These are phyloP conservation scores for Acacia melanoxylon DNA, from an alignment of 306 rosid genomes.

Conservation along the genomic window DNA sequence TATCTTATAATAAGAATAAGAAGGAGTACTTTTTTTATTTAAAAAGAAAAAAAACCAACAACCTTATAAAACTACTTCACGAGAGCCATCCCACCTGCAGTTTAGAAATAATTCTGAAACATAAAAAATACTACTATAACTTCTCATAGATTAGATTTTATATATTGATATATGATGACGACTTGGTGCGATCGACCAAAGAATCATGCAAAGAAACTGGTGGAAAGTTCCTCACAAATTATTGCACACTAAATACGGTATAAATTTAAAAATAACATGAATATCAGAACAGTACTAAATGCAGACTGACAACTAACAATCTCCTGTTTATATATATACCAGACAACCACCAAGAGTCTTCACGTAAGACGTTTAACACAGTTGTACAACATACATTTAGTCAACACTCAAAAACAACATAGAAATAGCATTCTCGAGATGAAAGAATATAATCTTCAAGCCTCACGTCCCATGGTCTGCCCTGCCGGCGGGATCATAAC, in stretches of 20 bases:
- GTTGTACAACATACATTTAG: constrained; percentile 13
- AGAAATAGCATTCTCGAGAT: constrained; percentile 15
- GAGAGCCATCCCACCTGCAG: not conserved
- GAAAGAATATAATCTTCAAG: constrained; percentile 35
- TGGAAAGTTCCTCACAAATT: constrained; percentile 6
- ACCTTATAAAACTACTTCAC: not conserved
- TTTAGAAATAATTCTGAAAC: not conserved
- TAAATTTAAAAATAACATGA: not conserved
- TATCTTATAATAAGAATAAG: too few relatives aligned
- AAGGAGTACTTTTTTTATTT: too few relatives aligned
- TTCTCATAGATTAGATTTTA: not conserved
- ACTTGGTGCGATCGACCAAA: constrained; percentile 21
- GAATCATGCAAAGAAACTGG: not conserved
- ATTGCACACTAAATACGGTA: not conserved
- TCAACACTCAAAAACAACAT: constrained; percentile 24
- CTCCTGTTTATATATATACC: constrained; percentile 15
- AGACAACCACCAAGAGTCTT: constrained; percentile 22
- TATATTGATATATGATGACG: not conserved
- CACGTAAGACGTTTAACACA: constrained; percentile 2
- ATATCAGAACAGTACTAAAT: constrained; percentile 12
- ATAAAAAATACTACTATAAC: not conserved
- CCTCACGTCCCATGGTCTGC: constrained; percentile 85
- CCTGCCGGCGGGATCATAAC: constrained; percentile 89
- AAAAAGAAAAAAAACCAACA: too few relatives aligned
- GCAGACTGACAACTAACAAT: constrained; percentile 11